Evolutionary conservation across 441 rosid genomes (phyloP).

Genomic region (Iberis amara): DNA sequence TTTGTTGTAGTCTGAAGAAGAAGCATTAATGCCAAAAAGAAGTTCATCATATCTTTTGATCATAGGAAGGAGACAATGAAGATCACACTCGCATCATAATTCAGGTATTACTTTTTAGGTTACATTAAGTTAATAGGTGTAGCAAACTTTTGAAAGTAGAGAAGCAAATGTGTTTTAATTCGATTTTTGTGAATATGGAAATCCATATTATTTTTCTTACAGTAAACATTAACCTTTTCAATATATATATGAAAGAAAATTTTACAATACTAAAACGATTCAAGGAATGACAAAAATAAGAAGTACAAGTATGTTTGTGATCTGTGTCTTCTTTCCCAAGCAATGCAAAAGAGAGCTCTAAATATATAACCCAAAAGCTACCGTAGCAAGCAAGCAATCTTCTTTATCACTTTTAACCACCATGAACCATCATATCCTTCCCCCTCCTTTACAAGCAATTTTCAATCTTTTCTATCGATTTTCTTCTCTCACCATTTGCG

Average conservation of each 20-base stretch:
- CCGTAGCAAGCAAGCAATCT: no score
- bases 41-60: constrained; percentile 23
- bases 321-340: background rate
- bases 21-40: constrained; percentile 11
- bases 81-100: constrained; percentile 1
- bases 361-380: no score
- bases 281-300: constrained; percentile 20
- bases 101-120: constrained; percentile 31
- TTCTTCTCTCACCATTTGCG: constrained; percentile 70
- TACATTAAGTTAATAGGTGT: constrained; percentile 22
- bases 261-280: background rate
- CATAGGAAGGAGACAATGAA: constrained; percentile 7
- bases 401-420: no score
- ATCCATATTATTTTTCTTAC: constrained; percentile 9
- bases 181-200: constrained; percentile 28
- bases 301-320: constrained; percentile 18
- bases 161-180: constrained; percentile 22
- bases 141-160: background rate
- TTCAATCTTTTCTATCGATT: constrained; percentile 31
- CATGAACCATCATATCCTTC: no score
- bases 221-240: no score
- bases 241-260: no score
- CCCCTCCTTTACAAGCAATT: no score
- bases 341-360: no score
- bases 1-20: constrained; percentile 24